Evolutionary conservation across 2,329 filamentous ascomycete species (phyloP), one percentile per base, ranked within the genome.

Genomic region (Penicillium sp.): DNA sequence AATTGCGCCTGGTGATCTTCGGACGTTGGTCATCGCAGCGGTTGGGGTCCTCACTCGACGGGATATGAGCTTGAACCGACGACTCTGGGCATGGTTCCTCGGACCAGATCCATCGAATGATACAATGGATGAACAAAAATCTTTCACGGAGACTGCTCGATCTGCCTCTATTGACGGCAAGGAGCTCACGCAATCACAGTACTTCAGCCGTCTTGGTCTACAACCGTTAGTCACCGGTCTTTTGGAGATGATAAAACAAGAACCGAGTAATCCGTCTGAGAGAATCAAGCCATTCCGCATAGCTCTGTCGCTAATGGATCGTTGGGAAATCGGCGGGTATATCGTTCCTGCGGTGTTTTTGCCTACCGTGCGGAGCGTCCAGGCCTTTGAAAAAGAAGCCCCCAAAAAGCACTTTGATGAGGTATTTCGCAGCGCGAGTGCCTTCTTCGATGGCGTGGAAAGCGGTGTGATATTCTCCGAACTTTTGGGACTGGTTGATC

Each of bases 361-460:
- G 12, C 88, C 91, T 3, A 84, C 92, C 22, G 81, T 99, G 60
- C 80, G 85, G 64, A 95, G 86, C 60, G 85, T 95, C 31, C 83
- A 86, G 57, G 74, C 77, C 38, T 97, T 90, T 72, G 85, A 90
- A 68, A 73, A 75, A 22, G 75, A 75, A 43, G 82, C 86, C 0
- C 79, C 78, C n/a, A 86, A 86, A 62, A 72, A 80, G 6, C 83
- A 92, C 50, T 89, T 93, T 53, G 79, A 83, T 12, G 93, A 99
- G 68, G 90, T 97, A 2, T 79, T 97, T 58, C 84, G 89, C 58
- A 97, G 92, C 65, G 93, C 92, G 4, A 95, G 88, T 64, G 86
- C 93, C 34, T 99, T 99, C 72, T 99, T 99, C 59, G 93, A 99
- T 65, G 92, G 92, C 4, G 92, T 97, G 33, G 93, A 99, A 70